Conservation (phyloP, 805 yeast species). For the Metschnikowia rubicola region DNA sequence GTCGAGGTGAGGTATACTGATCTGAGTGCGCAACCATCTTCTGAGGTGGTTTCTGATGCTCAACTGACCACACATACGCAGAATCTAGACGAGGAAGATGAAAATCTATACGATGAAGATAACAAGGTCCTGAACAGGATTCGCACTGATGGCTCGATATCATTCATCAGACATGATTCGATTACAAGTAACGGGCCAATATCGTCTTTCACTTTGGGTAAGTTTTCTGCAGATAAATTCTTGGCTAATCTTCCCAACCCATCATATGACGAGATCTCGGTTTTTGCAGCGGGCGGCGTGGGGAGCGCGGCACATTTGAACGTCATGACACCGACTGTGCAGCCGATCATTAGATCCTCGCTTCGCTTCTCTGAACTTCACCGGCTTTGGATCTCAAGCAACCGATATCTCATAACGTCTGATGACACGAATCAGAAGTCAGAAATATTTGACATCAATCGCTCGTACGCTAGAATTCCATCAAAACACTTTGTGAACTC, state of each 20-base stretch:
- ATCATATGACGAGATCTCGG: slow-evolving; percentile 58
- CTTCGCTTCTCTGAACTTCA: slow-evolving; percentile 69
- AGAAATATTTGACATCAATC: slow-evolving; percentile 62
- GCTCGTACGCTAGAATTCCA: slow-evolving; percentile 58
- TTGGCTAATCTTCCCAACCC: slow-evolving; percentile 68
- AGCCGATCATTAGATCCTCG: slow-evolving; percentile 65
- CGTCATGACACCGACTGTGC: slow-evolving; percentile 62
- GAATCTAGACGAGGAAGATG: slow-evolving; percentile 42
- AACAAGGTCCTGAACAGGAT: slow-evolving; percentile 19
- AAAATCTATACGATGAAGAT: slow-evolving; percentile 36
- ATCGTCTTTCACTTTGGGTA: slow-evolving; percentile 63
- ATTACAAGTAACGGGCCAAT: slow-evolving; percentile 71
- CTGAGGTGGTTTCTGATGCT: too few species aligned
- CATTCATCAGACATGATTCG: slow-evolving; percentile 48
- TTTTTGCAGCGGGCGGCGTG: slow-evolving; percentile 69
- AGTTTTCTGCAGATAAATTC: slow-evolving; percentile 49
- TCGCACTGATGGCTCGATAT: slow-evolving; percentile 19
- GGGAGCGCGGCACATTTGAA: slow-evolving; percentile 53
- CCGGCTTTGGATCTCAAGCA: slow-evolving; percentile 69
- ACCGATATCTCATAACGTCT: slow-evolving; percentile 66
- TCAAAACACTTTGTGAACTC: slow-evolving; percentile 62
- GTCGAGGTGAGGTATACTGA: slow-evolving; percentile 29
- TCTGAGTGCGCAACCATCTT: too few species aligned
- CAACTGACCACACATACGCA: too few species aligned
- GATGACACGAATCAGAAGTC: slow-evolving; percentile 61